phyloP scores from a whole-genome alignment of 139 green algal genomes.

The Tetraselmis chui region DNA sequence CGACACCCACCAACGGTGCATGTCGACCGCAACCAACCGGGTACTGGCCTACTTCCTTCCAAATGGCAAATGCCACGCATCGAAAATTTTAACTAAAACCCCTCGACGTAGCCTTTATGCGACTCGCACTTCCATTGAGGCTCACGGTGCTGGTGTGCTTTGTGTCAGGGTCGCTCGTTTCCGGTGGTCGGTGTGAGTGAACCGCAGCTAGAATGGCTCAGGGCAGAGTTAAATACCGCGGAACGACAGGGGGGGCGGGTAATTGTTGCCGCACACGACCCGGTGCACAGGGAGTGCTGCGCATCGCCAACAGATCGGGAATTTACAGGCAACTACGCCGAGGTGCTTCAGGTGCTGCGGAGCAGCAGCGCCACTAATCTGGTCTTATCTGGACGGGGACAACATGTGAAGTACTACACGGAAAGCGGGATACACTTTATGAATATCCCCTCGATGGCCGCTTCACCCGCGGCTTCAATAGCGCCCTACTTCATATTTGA shows the following conservation, averaged over 20 bases:
- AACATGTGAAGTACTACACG: not conserved
- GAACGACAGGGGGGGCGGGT: not conserved
- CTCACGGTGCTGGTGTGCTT: no score
- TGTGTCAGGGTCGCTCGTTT: no score
- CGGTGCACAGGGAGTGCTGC: no score
- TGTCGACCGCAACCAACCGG: no score
- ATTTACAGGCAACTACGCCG: not conserved
- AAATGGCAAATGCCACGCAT: no score
- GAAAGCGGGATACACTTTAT: not conserved
- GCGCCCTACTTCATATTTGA: not conserved
- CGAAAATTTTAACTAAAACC: no score
- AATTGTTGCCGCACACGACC: not conserved
- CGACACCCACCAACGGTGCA: not conserved
- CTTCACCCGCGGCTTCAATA: not conserved
- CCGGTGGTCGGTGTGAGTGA: not conserved
- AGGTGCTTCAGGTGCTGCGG: not conserved
- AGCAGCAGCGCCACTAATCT: not conserved
- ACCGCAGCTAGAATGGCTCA: not conserved
- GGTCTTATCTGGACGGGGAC: not conserved
- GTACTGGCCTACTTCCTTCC: no score
- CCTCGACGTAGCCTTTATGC: no score
- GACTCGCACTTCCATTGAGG: no score
- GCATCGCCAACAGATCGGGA: no score
- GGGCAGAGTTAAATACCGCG: not conserved
- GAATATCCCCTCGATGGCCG: not conserved